Evolutionary conservation across 1,284 basidiomycete species (phyloP), one percentile per base, ranked within the genome.

Genomic region (Gymnopus androsaceus): DNA sequence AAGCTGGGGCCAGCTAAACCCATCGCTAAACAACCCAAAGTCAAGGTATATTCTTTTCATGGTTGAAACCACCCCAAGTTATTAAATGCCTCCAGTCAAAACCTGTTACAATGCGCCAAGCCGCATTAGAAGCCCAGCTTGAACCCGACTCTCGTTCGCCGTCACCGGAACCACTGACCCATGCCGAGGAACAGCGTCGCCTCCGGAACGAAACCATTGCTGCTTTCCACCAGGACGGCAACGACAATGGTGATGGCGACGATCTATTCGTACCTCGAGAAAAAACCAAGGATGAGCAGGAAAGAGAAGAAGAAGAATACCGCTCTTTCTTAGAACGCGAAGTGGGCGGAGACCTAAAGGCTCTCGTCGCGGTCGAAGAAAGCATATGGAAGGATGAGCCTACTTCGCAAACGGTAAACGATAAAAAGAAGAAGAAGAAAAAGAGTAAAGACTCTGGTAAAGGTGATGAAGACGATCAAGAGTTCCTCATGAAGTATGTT

Each of bases 401-500:
- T 45, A 66, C 65, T 47, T 61, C 68, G 51, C 68, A 69, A 42
- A 70, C 70, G 58, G 74, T 65, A 53, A 67, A 66, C 53, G 61
- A 69, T 56, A 67, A 71, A 51, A 66, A 69, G 51, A 64, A 63
- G 46, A 69, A 68, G 59, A 34, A 63, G 44, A 70, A 67, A 57
- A 38, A 49, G 21, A 38, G 50, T 9, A 61, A 67, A 47, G 33
- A 21, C 12, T 21, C 4, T 17, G n/a, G 28, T 14, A 61, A 62
- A 33, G 63, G 60, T 45, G 76, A 84, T 58, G 83, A 85, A 53
- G 74, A 75, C 8, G 89, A 92, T 66, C 88, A 91, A 59, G 87
- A 95, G 59, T 99, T 99, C 68, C 75, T 99, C 51, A 83, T 95
- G 76, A 90, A 93, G 94, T 97, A 66, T 65, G 86, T 78, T 25